phyloP scores from a whole-genome alignment of 1,139 yeast genomes.

The Suhomyces atakaporum region DNA sequence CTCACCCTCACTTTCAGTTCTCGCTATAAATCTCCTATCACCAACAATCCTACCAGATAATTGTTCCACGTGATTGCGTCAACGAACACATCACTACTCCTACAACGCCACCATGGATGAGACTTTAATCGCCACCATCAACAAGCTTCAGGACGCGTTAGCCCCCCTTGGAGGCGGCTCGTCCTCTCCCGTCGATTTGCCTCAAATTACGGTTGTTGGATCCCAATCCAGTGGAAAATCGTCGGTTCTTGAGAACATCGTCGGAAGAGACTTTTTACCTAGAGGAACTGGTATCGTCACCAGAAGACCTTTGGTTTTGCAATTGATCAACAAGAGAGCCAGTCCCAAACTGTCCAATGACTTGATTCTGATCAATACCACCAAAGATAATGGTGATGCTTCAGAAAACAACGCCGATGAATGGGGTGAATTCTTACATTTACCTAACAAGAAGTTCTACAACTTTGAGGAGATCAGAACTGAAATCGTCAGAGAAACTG shows the following conservation, averaged over 20 bases:
- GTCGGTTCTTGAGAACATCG: conserved; percentile 74
- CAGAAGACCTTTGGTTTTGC: conserved; percentile 76
- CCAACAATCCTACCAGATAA: too few relatives aligned
- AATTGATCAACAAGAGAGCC: conserved; percentile 64
- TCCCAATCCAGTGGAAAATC: conserved; percentile 82
- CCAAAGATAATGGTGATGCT: conserved; percentile 45
- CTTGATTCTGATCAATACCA: conserved; percentile 37
- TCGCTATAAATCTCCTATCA: too few relatives aligned
- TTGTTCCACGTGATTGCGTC: neutral
- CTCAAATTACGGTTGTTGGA: conserved; percentile 75
- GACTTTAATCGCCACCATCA: conserved; percentile 83
- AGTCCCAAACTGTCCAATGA: conserved; percentile 25
- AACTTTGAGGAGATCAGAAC: conserved; percentile 89
- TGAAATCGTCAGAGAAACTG: conserved; percentile 93
- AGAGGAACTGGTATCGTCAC: conserved; percentile 84
- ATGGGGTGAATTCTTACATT: conserved; percentile 97
- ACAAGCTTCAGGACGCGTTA: conserved; percentile 89
- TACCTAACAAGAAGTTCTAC: conserved; percentile 85
- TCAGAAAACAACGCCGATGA: conserved; percentile 84
- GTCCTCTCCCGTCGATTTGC: conserved; percentile 79
- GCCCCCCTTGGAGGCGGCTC: conserved; percentile 92
- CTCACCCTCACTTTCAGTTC: too few relatives aligned
- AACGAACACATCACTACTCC: conserved; percentile 3
- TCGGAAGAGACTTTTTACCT: conserved; percentile 76
- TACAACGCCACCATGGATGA: conserved; percentile 66